phyloP scores from a whole-genome alignment of 768 basidiomycete genomes.

The Suillus plorans region DNA sequence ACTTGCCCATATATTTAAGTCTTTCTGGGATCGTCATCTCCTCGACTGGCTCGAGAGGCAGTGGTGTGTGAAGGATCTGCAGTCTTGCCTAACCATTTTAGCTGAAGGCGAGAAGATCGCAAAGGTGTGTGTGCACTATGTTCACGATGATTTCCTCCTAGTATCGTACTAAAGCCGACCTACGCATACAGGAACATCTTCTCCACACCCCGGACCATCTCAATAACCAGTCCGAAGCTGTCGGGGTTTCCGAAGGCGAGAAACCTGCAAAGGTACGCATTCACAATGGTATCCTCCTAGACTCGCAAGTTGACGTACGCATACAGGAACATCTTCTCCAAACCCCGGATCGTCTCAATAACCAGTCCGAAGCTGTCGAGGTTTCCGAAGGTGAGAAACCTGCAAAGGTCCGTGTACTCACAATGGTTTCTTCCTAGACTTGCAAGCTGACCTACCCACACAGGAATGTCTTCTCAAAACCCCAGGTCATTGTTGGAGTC shows the following conservation, averaged over 20 bases:
- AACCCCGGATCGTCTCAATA: not conserved
- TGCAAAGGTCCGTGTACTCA: not conserved
- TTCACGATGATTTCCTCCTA: not conserved
- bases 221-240: not conserved
- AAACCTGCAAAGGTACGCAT: not conserved
- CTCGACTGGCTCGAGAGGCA: not conserved
- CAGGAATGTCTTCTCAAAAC: not conserved
- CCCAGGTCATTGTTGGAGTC: too few species aligned
- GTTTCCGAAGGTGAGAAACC: not conserved
- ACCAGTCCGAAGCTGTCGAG: not conserved
- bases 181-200: not conserved
- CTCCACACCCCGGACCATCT: not conserved
- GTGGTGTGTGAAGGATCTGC: not conserved
- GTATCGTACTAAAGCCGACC: not conserved
- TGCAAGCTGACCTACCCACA: not conserved
- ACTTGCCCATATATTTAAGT: not conserved
- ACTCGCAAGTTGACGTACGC: not conserved
- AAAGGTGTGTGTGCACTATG: not conserved
- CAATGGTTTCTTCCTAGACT: not conserved
- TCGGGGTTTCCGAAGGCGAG: not conserved
- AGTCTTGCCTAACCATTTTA: not conserved
- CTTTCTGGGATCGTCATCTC: not conserved
- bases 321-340: not conserved
- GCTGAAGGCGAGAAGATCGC: not conserved
- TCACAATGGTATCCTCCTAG: not conserved